Evolutionary conservation across 2,329 filamentous ascomycete genomes (phyloP).

Genomic region (Lomentospora prolificans): DNA sequence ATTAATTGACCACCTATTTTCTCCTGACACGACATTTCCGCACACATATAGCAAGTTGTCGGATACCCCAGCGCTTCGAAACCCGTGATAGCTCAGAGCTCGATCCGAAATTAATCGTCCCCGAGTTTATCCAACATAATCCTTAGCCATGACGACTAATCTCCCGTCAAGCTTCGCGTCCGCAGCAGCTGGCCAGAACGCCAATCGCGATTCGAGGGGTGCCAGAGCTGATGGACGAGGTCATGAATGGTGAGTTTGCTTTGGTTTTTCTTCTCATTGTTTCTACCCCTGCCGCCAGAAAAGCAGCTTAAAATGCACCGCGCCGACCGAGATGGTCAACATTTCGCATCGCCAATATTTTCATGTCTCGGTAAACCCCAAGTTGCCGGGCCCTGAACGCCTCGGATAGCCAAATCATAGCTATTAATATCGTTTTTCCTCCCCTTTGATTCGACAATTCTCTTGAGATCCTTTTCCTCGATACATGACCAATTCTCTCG

Average conservation of each 20-base stretch:
- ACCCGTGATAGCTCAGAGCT: background rate
- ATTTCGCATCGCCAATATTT: background rate
- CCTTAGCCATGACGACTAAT: constrained; percentile 53
- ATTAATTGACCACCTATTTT: background rate
- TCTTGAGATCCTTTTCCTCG: background rate
- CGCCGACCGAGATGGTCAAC: background rate
- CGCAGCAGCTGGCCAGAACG: constrained; percentile 66
- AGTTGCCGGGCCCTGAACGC: background rate
- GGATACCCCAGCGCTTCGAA: background rate
- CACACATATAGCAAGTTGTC: background rate
- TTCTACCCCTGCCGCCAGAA: background rate
- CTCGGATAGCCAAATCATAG: background rate
- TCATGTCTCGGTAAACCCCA: too few relatives aligned
- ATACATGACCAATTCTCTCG: too few relatives aligned
- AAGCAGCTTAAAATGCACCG: background rate
- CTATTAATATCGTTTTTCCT: too few relatives aligned
- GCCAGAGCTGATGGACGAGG: constrained; percentile 49
- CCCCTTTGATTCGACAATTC: background rate
- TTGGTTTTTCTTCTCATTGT: background rate
- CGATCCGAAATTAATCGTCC: background rate
- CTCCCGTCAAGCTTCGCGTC: constrained; percentile 78
- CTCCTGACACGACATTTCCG: background rate
- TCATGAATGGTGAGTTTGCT: constrained; percentile 60
- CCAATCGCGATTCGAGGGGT: constrained; percentile 48
- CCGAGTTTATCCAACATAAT: constrained; percentile 5